Evolutionary conservation across 768 basidiomycete species (phyloP), one percentile per base, ranked within the genome.

Genomic region (Leccinellum rugosiceps): DNA sequence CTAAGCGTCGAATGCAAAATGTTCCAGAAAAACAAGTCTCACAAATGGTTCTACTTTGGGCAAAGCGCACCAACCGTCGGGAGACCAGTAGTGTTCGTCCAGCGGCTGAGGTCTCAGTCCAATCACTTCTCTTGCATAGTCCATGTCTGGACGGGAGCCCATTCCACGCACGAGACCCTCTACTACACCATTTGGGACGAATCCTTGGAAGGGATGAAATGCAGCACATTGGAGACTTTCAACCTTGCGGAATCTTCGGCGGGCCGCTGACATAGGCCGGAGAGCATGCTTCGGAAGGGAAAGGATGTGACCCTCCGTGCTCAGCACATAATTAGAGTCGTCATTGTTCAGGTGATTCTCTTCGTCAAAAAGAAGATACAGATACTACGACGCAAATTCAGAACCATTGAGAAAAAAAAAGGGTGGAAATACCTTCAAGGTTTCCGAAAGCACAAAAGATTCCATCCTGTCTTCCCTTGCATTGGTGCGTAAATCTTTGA

Each of bases 381-480:
- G 81, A 77, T 98, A 99, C 90, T 98, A 51, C 1, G 34, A 38
- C 13, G 25, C 19, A 19, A 43, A 34, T 49, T 68, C 38, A 57
- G 53, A 26, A 55, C 3, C 13, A 21, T 56, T 15, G 3, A 21
- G 4, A 31, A 6, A 28, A 28, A 48, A 11, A 15, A 41, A 8
- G 35, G 23, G 13, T 11, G 21, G n/a, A 56, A 72, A 31, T 58
- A 88, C 93, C 80, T 95, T 96, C 48, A 97, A 75, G 1, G 94
- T 94, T 74, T 96, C 95, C 3, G 92, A 94, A 31, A 98, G 78
- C n/a, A 85, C 85, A 71, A 98, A 99, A 5, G 90, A 93, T 72
- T 98, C 97, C 97, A 98, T 98, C 58, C 96, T 83, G 66, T 98
- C 93, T 61, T 95, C 93, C 17, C 83, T 83, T 64, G 84, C 78